These are phyloP conservation scores for Yamadazyma kanchanaburiensis DNA, from an alignment of 1,139 yeast genomes.

Conservation along the genomic window DNA sequence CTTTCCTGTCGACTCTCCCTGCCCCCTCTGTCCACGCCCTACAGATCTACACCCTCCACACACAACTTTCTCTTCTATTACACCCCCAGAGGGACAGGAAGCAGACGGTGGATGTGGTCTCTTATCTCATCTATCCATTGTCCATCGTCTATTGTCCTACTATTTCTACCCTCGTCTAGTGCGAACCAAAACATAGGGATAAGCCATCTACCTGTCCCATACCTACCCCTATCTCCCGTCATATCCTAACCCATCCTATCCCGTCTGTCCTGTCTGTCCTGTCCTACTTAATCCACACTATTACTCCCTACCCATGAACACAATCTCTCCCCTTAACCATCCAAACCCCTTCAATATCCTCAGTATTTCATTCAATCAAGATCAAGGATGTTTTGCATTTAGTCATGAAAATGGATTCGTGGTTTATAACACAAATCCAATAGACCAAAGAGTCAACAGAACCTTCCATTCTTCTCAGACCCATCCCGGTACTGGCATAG, in stretches of 20 bases:
- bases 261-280: background rate
- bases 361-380: constrained; percentile 77
- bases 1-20: too few relatives aligned
- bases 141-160: too few relatives aligned
- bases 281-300: background rate
- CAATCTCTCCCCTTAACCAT: constrained; percentile 21
- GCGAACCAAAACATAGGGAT: too few relatives aligned
- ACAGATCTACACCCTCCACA: too few relatives aligned
- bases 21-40: too few relatives aligned
- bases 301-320: constrained; percentile 29
- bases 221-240: too few relatives aligned
- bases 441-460: constrained; percentile 74
- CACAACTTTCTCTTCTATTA: too few relatives aligned
- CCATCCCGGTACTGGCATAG: constrained; percentile 58
- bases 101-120: too few relatives aligned
- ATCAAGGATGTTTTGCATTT: constrained; percentile 84
- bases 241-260: background rate
- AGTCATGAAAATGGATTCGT: constrained; percentile 80
- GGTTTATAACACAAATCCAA: constrained; percentile 86
- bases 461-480: constrained; percentile 29
- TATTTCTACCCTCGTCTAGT: too few relatives aligned
- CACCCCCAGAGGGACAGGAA: too few relatives aligned
- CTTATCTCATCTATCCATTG: too few relatives aligned
- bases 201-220: too few relatives aligned
- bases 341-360: constrained; percentile 37